phyloP scores from a whole-genome alignment of 1,284 basidiomycete species.

The Rhizoctonia solani region DNA sequence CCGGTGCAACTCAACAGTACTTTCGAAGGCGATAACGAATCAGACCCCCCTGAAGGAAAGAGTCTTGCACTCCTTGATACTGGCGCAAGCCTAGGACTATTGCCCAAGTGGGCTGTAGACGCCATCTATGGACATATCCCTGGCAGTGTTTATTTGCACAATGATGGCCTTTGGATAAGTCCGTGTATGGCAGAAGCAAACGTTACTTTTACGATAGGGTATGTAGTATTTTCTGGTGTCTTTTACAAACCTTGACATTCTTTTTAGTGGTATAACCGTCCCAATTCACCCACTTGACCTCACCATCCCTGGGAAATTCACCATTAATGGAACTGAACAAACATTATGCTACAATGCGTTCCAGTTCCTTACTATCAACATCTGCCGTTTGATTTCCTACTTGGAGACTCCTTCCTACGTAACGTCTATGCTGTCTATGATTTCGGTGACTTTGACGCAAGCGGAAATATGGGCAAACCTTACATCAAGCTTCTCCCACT shows the following conservation, averaged over 20 bases:
- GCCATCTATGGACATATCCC: slow-evolving; percentile 66
- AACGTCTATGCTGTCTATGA: slow-evolving; percentile 85
- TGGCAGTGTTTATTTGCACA: slow-evolving; percentile 59
- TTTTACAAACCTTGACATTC: slow-evolving; percentile 15
- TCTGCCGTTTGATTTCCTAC: slow-evolving; percentile 68
- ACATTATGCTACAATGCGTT: slow-evolving; percentile 68
- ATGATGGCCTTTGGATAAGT: slow-evolving; percentile 63
- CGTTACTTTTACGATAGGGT: slow-evolving; percentile 76
- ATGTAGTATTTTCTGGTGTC: slow-evolving; percentile 41
- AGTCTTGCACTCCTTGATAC: slow-evolving; percentile 75
- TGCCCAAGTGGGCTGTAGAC: slow-evolving; percentile 58
- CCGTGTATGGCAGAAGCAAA: slow-evolving; percentile 73
- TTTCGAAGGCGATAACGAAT: slow-evolving; percentile 23
- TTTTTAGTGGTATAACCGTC: slow-evolving; percentile 47
- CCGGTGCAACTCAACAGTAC: slow-evolving; percentile 28
- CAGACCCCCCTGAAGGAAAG: slow-evolving; percentile 47
- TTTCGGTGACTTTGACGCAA: slow-evolving; percentile 74
- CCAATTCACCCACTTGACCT: slow-evolving; percentile 68
- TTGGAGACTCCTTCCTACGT: slow-evolving; percentile 81
- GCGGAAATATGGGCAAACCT: slow-evolving; percentile 58
- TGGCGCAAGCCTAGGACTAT: slow-evolving; percentile 62
- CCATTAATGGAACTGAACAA: slow-evolving; percentile 41
- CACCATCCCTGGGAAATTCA: slow-evolving; percentile 53
- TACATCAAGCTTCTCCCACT: slow-evolving; percentile 74
- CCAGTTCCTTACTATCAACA: slow-evolving; percentile 57